Conservation (phyloP, 2,329 filamentous ascomycete species). For the Hymenoscyphus repandus region DNA sequence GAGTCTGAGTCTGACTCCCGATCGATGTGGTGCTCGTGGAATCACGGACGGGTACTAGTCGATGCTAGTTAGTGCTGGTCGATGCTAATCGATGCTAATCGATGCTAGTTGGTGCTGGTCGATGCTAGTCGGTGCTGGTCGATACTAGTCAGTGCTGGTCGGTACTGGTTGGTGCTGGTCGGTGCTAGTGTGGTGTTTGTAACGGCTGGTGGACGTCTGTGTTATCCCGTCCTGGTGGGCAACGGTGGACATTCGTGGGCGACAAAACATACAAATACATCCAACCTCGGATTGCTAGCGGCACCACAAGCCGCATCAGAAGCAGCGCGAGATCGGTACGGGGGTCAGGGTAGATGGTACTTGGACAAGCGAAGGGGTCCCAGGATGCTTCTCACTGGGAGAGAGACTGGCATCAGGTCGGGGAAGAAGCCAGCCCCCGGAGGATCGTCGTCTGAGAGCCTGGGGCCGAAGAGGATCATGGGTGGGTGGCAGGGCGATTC, state of each 20-base stretch:
- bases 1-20: background rate
- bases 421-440: no score
- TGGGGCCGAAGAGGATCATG: no score
- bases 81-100: background rate
- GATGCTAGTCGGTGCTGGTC: background rate
- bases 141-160: background rate
- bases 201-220: background rate
- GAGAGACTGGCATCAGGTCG: no score
- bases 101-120: background rate
- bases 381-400: no score
- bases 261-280: background rate
- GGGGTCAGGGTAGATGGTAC: no score
- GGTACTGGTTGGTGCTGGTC: background rate
- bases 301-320: background rate
- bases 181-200: no score
- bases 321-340: background rate
- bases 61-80: background rate
- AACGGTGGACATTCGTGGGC: background rate
- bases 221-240: background rate
- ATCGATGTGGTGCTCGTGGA: background rate
- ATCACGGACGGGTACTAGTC: background rate
- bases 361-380: no score
- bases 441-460: no score
- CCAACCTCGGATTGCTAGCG: background rate
- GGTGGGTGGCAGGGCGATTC: background rate